Base-by-base conservation (phyloP, 148 eudicot species). In the Rhododendron williamsianum region DNA sequence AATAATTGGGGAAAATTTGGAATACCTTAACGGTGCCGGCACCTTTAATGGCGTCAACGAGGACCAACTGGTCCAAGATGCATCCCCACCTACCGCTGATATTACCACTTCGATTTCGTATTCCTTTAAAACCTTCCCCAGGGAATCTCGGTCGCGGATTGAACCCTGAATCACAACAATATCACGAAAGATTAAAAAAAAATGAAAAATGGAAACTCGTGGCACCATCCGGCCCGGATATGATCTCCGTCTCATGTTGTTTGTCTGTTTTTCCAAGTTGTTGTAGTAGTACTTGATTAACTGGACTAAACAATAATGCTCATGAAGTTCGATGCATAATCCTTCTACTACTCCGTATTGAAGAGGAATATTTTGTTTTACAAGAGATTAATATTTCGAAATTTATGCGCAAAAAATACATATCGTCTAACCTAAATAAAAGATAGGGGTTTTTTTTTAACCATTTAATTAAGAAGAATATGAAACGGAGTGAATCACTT, bases 71-170 rank as follows among this genome's bases (percentile, higher is more conserved):
- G 65, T 52, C 82, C 82, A 52, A 18, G 65, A 52, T 33, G 27
- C 65, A 27, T 1, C 1, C 82, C 82, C 82, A 51, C 82, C 82
- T 2, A 80, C 82, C 0, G 65, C 82, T 52, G 82, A 80, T 30
- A 80, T 52, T 52, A 80, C 82, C 7, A 80, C 43, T 30, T 80
- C 82, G 33, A 80, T 80, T 19, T 52, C 9, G 15, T 52, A 21
- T 1, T 80, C 82, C 67, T 52, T 80, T 38, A 80, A 80, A 5
- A 80, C 65, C 72, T 72, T 86, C 51, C n/a, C 77, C 81, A 86
- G 27, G 41, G 7, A 54, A 52, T 81, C 83, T 33, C 52, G 81
- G 36, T 86, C 81, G 18, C 41, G 9, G 45, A 86, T 86, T 12
- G 84, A 81, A n/a, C 80, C 84, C 87, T 86, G 58, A 9, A 81